Evolutionary conservation across 805 yeast species (phyloP), one percentile per base, ranked within the genome.

Genomic region (Teunomyces cretensis): DNA sequence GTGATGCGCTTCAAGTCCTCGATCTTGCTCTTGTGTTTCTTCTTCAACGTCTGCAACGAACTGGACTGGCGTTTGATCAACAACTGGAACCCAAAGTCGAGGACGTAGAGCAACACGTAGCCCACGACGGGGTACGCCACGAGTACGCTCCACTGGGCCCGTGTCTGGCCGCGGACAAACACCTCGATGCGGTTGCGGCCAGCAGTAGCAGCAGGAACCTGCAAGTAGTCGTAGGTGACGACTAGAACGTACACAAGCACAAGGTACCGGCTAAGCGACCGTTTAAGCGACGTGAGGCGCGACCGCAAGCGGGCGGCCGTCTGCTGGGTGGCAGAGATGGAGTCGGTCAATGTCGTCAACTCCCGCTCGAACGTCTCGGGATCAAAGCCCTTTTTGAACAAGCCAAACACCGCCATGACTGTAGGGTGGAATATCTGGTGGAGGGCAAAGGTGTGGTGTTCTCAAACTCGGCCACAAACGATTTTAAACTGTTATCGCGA

Each of bases 1-100:
- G 96, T 86, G 56, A 80, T 74, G 45, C 76, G 71, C 63, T 87
- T 87, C 63, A 86, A 69, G 49, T 82, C 86, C 16, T 83, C 86
- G 40, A 86, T 74, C 58, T 82, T 81, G 19, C 64, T 63, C 44
- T 69, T 67, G 48, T 83, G 88, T 39, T 70, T 61, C 17, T 68
- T 69, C 45, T 67, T 64, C 42, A 82, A 61, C 33, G 44, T 32
- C 26, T 42, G 48, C 48, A 68, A 54, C 8, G 44, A 28, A 15
- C 41, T 50, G 22, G 57, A 50, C 46, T 61, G 57, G 47, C 55
- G 51, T n/a, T 47, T 50, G 22, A 64, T 54, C 40, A 63, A 47
- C 33, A 60, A 47, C 6, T 27, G 39, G 40, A 62, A 58, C 12
- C 56, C 26, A 9, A 32, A 26, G 16, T 55, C 46, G 14, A 62